Evolutionary conservation across 2,329 filamentous ascomycete species (phyloP).

Genomic region (Chalara sp.): DNA sequence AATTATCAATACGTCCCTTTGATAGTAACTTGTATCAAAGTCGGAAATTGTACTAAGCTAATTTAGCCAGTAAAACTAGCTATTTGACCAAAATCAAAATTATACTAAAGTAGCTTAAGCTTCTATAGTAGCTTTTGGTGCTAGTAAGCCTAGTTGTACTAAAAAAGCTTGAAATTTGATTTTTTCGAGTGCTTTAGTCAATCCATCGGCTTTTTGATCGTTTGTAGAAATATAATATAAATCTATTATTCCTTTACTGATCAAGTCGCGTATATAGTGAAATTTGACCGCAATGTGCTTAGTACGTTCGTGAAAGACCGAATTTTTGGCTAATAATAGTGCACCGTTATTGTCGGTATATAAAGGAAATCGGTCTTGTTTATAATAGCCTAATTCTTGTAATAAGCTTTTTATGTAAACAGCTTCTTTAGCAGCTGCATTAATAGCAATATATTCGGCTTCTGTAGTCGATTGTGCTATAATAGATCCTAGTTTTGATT

Average conservation of each 20-base stretch:
- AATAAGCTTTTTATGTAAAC: slow-evolving; percentile 2
- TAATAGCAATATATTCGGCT: slow-evolving; percentile 3
- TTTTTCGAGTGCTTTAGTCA: slow-evolving; percentile 1
- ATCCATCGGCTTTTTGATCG: background rate
- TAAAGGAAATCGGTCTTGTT: background rate
- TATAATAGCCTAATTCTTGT: background rate
- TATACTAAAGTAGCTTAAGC: too few relatives aligned
- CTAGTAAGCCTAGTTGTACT: too few relatives aligned
- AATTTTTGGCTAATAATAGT: slow-evolving; percentile 1
- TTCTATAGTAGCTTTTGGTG: too few relatives aligned
- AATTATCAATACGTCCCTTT: too few relatives aligned
- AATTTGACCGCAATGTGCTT: slow-evolving; percentile 4
- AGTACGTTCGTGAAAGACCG: background rate
- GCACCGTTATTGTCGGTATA: slow-evolving; percentile 3
- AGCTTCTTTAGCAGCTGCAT: slow-evolving; percentile 1
- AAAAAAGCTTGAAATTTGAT: background rate
- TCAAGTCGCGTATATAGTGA: slow-evolving; percentile 5
- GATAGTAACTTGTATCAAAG: too few relatives aligned
- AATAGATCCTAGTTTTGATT: slow-evolving; percentile 2
- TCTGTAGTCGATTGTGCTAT: slow-evolving; percentile 1
- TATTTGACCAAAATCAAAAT: too few relatives aligned
- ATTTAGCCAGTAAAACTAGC: too few relatives aligned
- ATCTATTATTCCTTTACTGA: background rate
- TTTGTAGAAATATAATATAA: slow-evolving; percentile 1
- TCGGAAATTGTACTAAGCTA: too few relatives aligned